Conservation (phyloP, 345 rosid genomes). For the Aegle marmelos region DNA sequence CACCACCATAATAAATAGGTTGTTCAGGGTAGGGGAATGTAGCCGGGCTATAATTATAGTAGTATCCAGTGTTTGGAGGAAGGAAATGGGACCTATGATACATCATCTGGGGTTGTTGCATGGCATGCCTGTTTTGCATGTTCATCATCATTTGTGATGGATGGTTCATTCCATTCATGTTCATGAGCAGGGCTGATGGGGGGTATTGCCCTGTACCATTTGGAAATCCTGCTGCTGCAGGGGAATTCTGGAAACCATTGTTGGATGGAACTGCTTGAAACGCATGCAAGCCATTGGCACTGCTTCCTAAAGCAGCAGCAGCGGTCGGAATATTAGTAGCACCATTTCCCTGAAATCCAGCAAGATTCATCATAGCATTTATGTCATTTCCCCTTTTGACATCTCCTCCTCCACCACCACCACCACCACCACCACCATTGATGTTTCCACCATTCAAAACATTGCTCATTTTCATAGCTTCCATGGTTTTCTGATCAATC, state of each 20-base stretch:
- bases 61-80: slow-evolving; percentile 62
- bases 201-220: slow-evolving; percentile 34
- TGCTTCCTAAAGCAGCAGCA: slow-evolving; percentile 27
- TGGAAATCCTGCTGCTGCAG: slow-evolving; percentile 26
- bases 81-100: slow-evolving; percentile 53
- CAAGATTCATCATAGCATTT: slow-evolving; percentile 48
- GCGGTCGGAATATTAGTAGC: slow-evolving; percentile 12
- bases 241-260: slow-evolving; percentile 32
- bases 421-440: not conserved
- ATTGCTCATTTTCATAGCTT: slow-evolving; percentile 52
- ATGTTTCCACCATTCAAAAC: slow-evolving; percentile 27
- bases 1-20: slow-evolving; percentile 26
- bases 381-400: slow-evolving; percentile 41
- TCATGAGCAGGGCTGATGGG: slow-evolving; percentile 43
- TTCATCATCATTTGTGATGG: slow-evolving; percentile 47
- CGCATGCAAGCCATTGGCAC: slow-evolving; percentile 33
- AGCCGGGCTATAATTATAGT: slow-evolving; percentile 36
- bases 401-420: slow-evolving; percentile 20
- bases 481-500: slow-evolving; percentile 47
- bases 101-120: slow-evolving; percentile 62
- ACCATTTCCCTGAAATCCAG: slow-evolving; percentile 37
- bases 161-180: slow-evolving; percentile 43
- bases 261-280: slow-evolving; percentile 23
- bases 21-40: slow-evolving; percentile 36
- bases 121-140: slow-evolving; percentile 43